Percentiles rank a stretch among this genome's conserved stretches.
Evolutionary conservation across 495 filamentous ascomycete genomes (phyloP).

Genomic region (Podospora anserina): DNA sequence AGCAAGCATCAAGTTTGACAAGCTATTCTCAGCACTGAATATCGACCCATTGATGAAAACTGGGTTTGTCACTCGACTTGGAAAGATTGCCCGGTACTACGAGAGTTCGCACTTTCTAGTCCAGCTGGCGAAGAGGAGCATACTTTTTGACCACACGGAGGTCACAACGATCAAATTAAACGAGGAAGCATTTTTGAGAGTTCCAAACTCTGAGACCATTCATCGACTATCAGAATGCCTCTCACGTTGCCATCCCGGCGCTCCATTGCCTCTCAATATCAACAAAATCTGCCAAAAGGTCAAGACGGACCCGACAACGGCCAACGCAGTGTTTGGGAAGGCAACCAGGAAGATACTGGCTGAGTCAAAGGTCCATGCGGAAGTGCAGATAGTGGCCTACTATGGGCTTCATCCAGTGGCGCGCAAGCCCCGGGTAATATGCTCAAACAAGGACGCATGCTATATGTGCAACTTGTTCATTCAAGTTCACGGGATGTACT

Average conservation of each 20-base stretch:
- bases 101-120: slow-evolving; percentile 33
- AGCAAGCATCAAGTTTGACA: slow-evolving; percentile 6
- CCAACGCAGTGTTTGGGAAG: not conserved
- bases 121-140: slow-evolving; percentile 28
- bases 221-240: slow-evolving; percentile 9
- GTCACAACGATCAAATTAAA: slow-evolving; percentile 29
- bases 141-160: slow-evolving; percentile 26
- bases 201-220: not conserved
- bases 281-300: not conserved
- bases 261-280: not conserved
- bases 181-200: slow-evolving; percentile 22
- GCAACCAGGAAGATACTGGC: slow-evolving; percentile 19
- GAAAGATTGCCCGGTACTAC: slow-evolving; percentile 38
- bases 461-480: slow-evolving; percentile 50
- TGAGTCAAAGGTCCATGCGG: slow-evolving; percentile 46
- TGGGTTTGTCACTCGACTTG: slow-evolving; percentile 30
- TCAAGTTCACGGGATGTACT: slow-evolving; percentile 37
- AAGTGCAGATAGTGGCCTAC: slow-evolving; percentile 48
- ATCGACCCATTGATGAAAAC: slow-evolving; percentile 16
- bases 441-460: slow-evolving; percentile 50
- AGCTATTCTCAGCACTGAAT: slow-evolving; percentile 15
- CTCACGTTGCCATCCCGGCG: not conserved
- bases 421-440: slow-evolving; percentile 43
- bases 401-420: slow-evolving; percentile 31
- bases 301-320: not conserved